A percentile compares a stretch with the other conserved stretches of the same genome.
Conservation (phyloP, 2,329 filamentous ascomycete genomes). For the Calonectria pseudoturangicola region DNA sequence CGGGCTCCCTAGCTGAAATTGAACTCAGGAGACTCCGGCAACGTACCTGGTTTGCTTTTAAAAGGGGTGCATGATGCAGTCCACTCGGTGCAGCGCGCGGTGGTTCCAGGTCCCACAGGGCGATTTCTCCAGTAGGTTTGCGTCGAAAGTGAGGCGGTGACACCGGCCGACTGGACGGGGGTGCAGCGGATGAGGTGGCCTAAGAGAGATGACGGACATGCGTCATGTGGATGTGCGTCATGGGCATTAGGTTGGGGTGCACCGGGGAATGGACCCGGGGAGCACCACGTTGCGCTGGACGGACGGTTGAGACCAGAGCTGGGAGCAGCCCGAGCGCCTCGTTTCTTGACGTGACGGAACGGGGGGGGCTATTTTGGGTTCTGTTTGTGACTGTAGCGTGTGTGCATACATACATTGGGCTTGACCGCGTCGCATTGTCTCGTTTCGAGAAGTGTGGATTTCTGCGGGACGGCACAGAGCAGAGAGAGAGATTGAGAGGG, state of each 20-base stretch:
- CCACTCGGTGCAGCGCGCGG: slow-evolving; percentile 21
- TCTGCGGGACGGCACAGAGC: neutral
- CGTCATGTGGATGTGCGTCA: slow-evolving; percentile 41
- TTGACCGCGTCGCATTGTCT: slow-evolving; percentile 16
- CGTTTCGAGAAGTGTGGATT: neutral
- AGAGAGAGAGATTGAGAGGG: neutral
- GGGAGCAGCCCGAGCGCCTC: slow-evolving; percentile 14
- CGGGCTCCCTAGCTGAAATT: slow-evolving; percentile 29
- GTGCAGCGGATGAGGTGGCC: slow-evolving; percentile 34
- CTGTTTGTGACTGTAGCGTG: slow-evolving; percentile 9
- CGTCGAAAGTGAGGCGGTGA: slow-evolving; percentile 38
- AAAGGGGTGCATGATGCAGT: slow-evolving; percentile 35
- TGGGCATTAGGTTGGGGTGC: slow-evolving; percentile 28
- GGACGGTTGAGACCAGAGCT: slow-evolving; percentile 16
- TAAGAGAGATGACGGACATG: slow-evolving; percentile 41
- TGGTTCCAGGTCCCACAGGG: slow-evolving; percentile 12
- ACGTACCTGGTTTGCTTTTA: slow-evolving; percentile 25
- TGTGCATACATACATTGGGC: neutral
- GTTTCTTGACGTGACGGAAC: slow-evolving; percentile 12
- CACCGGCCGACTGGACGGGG: slow-evolving; percentile 37
- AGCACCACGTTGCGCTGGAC: slow-evolving; percentile 13
- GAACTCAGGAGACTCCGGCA: slow-evolving; percentile 33
- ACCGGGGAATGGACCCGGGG: slow-evolving; percentile 29
- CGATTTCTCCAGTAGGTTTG: slow-evolving; percentile 29
- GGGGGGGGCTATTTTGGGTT: neutral